Evolutionary conservation across 2,329 filamentous ascomycete species (phyloP), one percentile per base, ranked within the genome.

Genomic region (Xylariaceae sp.): DNA sequence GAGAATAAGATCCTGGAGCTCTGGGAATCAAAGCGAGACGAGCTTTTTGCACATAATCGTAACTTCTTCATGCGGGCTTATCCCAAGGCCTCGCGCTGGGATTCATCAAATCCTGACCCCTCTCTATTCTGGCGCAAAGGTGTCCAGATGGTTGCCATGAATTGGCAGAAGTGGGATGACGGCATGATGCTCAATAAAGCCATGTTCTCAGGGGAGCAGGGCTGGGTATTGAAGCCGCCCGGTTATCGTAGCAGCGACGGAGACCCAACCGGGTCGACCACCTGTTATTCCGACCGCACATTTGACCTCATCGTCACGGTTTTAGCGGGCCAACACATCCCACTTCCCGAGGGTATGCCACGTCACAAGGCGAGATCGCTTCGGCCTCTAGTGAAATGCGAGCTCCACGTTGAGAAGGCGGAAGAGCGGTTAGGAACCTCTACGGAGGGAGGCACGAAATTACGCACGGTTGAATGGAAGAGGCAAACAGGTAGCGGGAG

Each of bases 101-200:
- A 87, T 64, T 97, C 92, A 37, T 91, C 89, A n/a, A 99, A 99
- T 69, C 94, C 94, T 33, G 92, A 97, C 65, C 94, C 94, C 1
- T 86, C 92, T 59, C 85, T 85, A 36, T 95, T 92, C 69, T 99
- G 94, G 94, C 86, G 92, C 43, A 86, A 90, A 47, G 94, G 94
- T 23, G 92, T 97, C 16, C 94, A 99, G 72, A 97, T 99, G 93
- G 92, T 91, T 4, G 93, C 94, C 15, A 82, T 97, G 71, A 99
- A 99, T 71, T 97, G 94, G 93, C 94, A 99, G 73, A 93, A 88
- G 2, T 88, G 92, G 62, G 93, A 97, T 69, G 85, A 94, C 51
- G 90, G 91, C 36, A 95, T 97, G 83, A 95, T 97, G 79, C 83
- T 99, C 68, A 97, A 97, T 68, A 89, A 96, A 66, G 94, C 89